Percentiles rank a stretch among this genome's conserved stretches.
phyloP scores from a whole-genome alignment of 1,139 yeast species.

The Yamadazyma atmosphaerica region DNA sequence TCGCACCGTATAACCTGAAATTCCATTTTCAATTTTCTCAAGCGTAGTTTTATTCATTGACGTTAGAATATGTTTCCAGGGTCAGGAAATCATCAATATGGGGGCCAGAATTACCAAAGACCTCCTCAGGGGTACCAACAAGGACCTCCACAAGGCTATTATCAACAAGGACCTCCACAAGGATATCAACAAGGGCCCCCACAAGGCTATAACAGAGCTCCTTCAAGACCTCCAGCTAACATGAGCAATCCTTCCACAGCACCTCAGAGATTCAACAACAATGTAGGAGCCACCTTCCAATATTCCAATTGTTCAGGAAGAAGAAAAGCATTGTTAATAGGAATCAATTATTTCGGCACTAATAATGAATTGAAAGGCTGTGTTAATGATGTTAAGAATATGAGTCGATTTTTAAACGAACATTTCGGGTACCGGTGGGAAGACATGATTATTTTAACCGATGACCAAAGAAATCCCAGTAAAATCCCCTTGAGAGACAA shows the following conservation, averaged over 20 bases:
- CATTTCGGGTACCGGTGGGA: conserved; percentile 68
- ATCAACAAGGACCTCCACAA: conserved; percentile 7
- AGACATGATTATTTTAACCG: conserved; percentile 84
- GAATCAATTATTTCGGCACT: conserved; percentile 85
- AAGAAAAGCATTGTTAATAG: conserved; percentile 80
- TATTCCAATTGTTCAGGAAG: conserved; percentile 77
- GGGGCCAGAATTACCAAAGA: conserved; percentile 12
- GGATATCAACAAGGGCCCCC: conserved; percentile 11
- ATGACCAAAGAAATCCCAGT: conserved; percentile 63
- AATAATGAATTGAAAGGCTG: conserved; percentile 76
- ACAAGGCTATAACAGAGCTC: conserved; percentile 10
- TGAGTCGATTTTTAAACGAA: conserved; percentile 54
- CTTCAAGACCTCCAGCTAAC: conserved; percentile 1
- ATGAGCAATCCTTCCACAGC: conserved; percentile 27
- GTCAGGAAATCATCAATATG: conserved; percentile 24
- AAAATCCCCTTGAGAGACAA: conserved; percentile 76
- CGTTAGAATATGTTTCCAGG: conserved; percentile 36
- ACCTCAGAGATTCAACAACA: conserved; percentile 34
- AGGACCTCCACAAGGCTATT: conserved; percentile 10
- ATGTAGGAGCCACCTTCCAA: conserved; percentile 46
- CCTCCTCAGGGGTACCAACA: conserved; percentile 16
- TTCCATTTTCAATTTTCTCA: no score
- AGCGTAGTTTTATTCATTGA: no score
- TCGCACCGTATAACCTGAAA: no score
- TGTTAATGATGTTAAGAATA: conserved; percentile 76